phyloP scores from a whole-genome alignment of 2,329 filamentous ascomycete species.

The Podosphaera leucotricha region DNA sequence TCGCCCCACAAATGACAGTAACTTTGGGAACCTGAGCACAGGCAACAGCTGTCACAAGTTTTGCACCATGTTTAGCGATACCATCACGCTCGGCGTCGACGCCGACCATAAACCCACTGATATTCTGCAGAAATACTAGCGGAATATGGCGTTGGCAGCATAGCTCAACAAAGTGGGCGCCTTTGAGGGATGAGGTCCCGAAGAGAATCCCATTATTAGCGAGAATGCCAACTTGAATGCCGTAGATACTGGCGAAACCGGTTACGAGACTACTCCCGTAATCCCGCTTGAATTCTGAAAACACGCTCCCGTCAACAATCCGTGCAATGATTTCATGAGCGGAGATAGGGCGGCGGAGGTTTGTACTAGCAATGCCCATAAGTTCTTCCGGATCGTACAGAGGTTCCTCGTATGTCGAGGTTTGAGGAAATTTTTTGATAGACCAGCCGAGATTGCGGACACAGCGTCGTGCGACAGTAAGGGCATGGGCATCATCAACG shows the following conservation, averaged over 20 bases:
- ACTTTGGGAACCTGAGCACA: slow-evolving; percentile 92
- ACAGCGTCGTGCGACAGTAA: slow-evolving; percentile 63
- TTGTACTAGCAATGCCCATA: slow-evolving; percentile 70
- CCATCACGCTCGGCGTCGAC: slow-evolving; percentile 77
- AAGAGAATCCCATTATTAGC: slow-evolving; percentile 95
- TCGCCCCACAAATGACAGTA: slow-evolving; percentile 84
- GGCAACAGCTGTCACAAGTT: slow-evolving; percentile 84
- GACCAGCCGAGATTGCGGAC: slow-evolving; percentile 84
- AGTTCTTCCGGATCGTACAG: slow-evolving; percentile 61
- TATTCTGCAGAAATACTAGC: slow-evolving; percentile 86
- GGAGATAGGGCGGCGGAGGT: slow-evolving; percentile 63
- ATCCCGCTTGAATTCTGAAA: slow-evolving; percentile 82
- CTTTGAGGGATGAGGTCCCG: slow-evolving; percentile 71
- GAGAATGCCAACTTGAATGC: slow-evolving; percentile 74
- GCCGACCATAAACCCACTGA: slow-evolving; percentile 96
- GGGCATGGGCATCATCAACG: slow-evolving; percentile 77
- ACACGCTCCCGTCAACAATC: slow-evolving; percentile 73
- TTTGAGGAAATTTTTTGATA: slow-evolving; percentile 19
- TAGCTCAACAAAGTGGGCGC: slow-evolving; percentile 89
- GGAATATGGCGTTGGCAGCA: slow-evolving; percentile 79
- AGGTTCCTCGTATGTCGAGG: slow-evolving; percentile 43
- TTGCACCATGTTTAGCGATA: slow-evolving; percentile 94
- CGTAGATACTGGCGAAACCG: slow-evolving; percentile 75
- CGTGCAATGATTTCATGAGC: slow-evolving; percentile 81
- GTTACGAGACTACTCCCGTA: slow-evolving; percentile 81